Evolutionary conservation across 495 filamentous ascomycete species (phyloP).

Genomic region (Bathelium albidoporum): DNA sequence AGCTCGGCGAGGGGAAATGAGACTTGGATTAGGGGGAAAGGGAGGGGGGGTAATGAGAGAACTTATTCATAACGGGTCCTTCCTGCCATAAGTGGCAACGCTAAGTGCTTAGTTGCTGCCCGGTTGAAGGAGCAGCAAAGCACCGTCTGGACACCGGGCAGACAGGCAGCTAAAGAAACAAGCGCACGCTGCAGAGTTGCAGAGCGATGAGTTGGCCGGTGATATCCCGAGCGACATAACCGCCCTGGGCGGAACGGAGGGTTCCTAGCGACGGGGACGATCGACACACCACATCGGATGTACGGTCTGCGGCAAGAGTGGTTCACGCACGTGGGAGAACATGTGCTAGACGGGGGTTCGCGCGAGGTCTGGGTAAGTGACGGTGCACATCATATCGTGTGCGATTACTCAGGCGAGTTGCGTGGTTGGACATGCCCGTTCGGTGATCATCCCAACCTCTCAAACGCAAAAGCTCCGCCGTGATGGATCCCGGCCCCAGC

Average conservation of each 20-base stretch:
- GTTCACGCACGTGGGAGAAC: not conserved
- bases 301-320: not conserved
- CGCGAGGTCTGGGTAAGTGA: not conserved
- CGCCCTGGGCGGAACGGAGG: not conserved
- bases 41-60: not conserved
- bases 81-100: not conserved
- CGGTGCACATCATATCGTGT: not conserved
- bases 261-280: not conserved
- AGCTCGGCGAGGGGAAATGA: not conserved
- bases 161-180: not conserved
- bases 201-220: not conserved
- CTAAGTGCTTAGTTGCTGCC: not conserved
- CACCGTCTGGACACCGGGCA: not conserved
- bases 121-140: not conserved
- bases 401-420: not conserved
- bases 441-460: not conserved
- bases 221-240: slow-evolving; percentile 1
- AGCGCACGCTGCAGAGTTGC: not conserved
- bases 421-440: slow-evolving; percentile 2
- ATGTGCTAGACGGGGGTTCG: not conserved
- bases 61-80: not conserved
- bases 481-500: not conserved
- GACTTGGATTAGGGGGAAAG: not conserved
- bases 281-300: not conserved
- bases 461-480: not conserved